Conservation (phyloP, 345 rosid species). For the Lepidium sativum region DNA sequence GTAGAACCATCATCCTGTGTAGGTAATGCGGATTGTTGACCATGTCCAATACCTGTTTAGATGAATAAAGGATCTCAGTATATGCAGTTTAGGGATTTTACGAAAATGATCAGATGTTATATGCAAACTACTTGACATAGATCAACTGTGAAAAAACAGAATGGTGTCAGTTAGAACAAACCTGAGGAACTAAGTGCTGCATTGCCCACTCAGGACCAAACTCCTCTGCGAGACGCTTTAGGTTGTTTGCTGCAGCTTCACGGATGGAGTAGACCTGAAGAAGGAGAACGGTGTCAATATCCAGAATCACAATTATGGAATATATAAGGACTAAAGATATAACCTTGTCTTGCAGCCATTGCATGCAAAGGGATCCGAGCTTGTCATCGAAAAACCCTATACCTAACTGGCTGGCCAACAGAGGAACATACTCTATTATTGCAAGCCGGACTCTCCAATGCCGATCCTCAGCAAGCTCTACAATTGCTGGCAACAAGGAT, state of each 20-base stretch:
- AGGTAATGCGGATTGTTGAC: slow-evolving; percentile 69
- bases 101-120: neutral
- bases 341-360: slow-evolving; percentile 97
- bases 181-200: slow-evolving; percentile 84
- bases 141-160: neutral
- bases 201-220: slow-evolving; percentile 88
- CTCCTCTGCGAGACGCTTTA: slow-evolving; percentile 86
- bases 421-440: slow-evolving; percentile 90
- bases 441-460: slow-evolving; percentile 99
- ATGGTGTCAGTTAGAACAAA: slow-evolving; percentile 17
- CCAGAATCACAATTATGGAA: neutral
- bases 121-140: neutral
- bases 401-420: slow-evolving; percentile 93
- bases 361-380: slow-evolving; percentile 95
- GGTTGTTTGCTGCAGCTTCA: slow-evolving; percentile 77
- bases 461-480: slow-evolving; percentile 97
- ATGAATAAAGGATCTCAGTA: neutral
- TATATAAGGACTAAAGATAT: neutral
- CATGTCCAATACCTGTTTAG: slow-evolving; percentile 72
- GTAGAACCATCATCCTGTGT: slow-evolving; percentile 87
- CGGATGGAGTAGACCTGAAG: slow-evolving; percentile 74
- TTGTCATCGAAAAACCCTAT: slow-evolving; percentile 88
- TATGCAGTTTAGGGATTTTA: neutral
- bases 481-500: slow-evolving; percentile 92
- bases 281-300: neutral